Evolutionary conservation across 2,329 filamentous ascomycete genomes (phyloP).

Genomic region (Penicillium sp.): DNA sequence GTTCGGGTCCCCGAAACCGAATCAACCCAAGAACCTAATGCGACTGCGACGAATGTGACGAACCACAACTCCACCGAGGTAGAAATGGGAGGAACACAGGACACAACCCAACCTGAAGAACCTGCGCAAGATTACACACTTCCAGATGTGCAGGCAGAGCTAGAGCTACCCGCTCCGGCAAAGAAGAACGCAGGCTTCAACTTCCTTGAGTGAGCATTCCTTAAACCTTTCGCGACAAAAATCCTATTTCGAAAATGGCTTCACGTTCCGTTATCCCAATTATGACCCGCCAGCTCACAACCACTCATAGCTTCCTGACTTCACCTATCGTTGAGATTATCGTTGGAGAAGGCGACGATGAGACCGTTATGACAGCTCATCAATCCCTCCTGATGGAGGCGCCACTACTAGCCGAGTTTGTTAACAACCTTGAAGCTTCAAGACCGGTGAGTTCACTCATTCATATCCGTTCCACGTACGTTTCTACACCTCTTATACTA

Average conservation of each 20-base stretch:
- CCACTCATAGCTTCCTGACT: slow-evolving; percentile 52
- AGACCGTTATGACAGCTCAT: slow-evolving; percentile 71
- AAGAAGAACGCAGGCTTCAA: slow-evolving; percentile 23
- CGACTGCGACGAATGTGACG: slow-evolving; percentile 9
- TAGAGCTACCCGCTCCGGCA: slow-evolving; percentile 9
- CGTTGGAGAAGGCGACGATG: slow-evolving; percentile 59
- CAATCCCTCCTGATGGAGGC: slow-evolving; percentile 72
- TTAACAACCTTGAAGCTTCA: slow-evolving; percentile 60
- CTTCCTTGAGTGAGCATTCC: slow-evolving; percentile 31
- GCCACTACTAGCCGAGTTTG: slow-evolving; percentile 67
- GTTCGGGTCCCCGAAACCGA: slow-evolving; percentile 12
- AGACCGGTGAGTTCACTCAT: slow-evolving; percentile 53
- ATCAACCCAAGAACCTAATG: not conserved
- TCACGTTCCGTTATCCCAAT: not conserved
- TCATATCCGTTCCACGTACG: not conserved
- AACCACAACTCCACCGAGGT: slow-evolving; percentile 20
- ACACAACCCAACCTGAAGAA: slow-evolving; percentile 13
- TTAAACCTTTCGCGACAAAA: not conserved
- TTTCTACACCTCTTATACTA: not conserved
- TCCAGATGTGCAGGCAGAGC: slow-evolving; percentile 18
- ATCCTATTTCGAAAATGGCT: not conserved
- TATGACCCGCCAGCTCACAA: slow-evolving; percentile 6
- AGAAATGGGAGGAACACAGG: slow-evolving; percentile 25
- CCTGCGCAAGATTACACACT: slow-evolving; percentile 21
- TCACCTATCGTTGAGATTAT: slow-evolving; percentile 68